Conservation (phyloP, 2,329 filamentous ascomycete species). For the Ophiosphaerella herpotricha region DNA sequence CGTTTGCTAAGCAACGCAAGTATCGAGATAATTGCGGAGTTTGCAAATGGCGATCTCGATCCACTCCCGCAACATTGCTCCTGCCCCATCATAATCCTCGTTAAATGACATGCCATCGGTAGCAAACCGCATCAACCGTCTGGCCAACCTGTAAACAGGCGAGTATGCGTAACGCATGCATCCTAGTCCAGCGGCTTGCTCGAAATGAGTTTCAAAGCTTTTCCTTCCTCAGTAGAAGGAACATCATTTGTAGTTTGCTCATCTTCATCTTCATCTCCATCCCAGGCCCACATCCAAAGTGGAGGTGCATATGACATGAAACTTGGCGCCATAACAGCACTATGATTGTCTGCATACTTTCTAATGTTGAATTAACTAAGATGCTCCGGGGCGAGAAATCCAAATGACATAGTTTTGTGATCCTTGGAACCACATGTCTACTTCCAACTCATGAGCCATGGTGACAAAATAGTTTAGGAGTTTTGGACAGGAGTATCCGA, state of each 20-base stretch:
- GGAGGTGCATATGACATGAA: slow-evolving; percentile 35
- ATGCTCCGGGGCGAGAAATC: neutral
- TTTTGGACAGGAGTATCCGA: neutral
- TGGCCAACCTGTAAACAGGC: neutral
- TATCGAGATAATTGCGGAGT: too few relatives aligned
- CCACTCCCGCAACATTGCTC: neutral
- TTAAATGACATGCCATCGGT: neutral
- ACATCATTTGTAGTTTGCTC: slow-evolving; percentile 9
- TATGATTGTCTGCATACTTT: slow-evolving; percentile 1
- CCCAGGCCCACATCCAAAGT: slow-evolving; percentile 34
- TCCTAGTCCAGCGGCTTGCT: slow-evolving; percentile 26
- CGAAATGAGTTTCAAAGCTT: slow-evolving; percentile 26
- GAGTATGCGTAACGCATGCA: slow-evolving; percentile 8
- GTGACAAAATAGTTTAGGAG: neutral
- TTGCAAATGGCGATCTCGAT: too few relatives aligned
- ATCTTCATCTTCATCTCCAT: slow-evolving; percentile 22
- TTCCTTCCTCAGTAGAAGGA: slow-evolving; percentile 8
- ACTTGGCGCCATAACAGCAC: slow-evolving; percentile 28
- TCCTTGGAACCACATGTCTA: neutral
- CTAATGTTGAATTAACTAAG: neutral
- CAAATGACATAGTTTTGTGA: neutral
- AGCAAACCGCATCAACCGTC: neutral
- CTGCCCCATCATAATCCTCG: neutral
- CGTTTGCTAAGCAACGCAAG: too few relatives aligned
- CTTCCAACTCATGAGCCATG: neutral